Evolutionary conservation across 2,329 filamentous ascomycete species (phyloP), one percentile per base, ranked within the genome.

Genomic region (Ampelomyces quisqualis): DNA sequence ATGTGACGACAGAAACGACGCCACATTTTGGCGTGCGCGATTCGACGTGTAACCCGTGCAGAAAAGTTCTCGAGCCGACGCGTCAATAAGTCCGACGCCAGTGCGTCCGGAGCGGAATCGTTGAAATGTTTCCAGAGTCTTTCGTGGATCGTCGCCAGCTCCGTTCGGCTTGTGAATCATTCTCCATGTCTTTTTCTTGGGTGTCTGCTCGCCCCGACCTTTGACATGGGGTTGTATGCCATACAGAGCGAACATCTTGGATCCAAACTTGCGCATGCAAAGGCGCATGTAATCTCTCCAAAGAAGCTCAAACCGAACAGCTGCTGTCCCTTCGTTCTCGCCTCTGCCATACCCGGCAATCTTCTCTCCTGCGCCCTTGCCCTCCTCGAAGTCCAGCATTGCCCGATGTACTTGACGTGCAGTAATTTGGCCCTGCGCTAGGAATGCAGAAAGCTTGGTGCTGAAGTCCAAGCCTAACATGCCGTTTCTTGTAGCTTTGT

Each of bases 281-380:
- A 91, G 76, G 1, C 85, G 77, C 83, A 91, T 89, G 57, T 90
- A 91, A 57, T 91, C 88, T 27, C 87, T 73, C 86, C 2, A 91
- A 0, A 91, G 66, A 0, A 93, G 72, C 58, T 91, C 86, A 40
- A 87, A 84, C 0, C 87, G 79, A 1, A 91, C 77, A 0, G 75
- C 78, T 22, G 77, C 77, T 0, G 85, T 89, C 0, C 87, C 86
- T 20, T 80, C 78, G 36, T 85, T 90, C 62, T 90, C 84, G 0
- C 86, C 86, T 34, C 81, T 66, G 0, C 81, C 84, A 41, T 82
- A 90, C 0, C 84, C 85, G 30, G 40, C 31, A 7, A 49, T 34
- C 2, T 38, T 44, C 33, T 57, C 41, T 6, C 62, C 64, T 15
- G 48, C 34, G 0, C 60, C 58, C 15, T 60, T 68, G 0, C 84